Conservation (phyloP, 305 asterid species). For the Solanum chacoense region DNA sequence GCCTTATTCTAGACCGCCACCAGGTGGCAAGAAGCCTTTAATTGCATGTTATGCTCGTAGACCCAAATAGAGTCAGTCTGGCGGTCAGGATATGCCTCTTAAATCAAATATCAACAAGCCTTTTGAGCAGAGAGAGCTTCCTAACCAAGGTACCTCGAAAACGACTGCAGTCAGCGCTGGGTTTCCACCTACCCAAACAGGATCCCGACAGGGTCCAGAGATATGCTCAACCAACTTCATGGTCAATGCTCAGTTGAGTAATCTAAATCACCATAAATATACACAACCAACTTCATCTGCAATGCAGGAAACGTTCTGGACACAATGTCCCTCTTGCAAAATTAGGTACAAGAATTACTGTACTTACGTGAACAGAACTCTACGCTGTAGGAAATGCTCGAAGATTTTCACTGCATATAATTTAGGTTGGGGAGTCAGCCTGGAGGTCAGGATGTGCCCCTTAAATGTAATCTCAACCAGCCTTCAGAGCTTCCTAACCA, state of each 20-base stretch:
- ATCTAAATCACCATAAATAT: conserved; percentile 20
- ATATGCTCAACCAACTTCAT: conserved; percentile 10
- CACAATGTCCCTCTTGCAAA: conserved; percentile 55
- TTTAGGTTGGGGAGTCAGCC: conserved; percentile 15
- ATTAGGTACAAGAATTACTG: conserved; percentile 32
- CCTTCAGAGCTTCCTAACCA: conserved; percentile 19
- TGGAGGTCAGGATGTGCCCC: background rate
- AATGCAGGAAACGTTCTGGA: conserved; percentile 47
- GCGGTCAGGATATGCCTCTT: background rate
- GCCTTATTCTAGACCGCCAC: background rate
- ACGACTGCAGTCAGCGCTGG: too few species aligned
- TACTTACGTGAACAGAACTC: conserved; percentile 17
- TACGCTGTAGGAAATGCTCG: conserved; percentile 45
- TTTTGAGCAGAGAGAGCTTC: conserved; percentile 20
- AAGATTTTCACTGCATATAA: conserved; percentile 6
- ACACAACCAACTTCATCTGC: conserved; percentile 19
- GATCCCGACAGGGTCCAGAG: conserved; percentile 5
- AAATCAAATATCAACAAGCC: background rate
- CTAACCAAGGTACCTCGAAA: conserved; percentile 13
- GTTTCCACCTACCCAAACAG: conserved; percentile 7
- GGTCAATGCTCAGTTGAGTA: conserved; percentile 12
- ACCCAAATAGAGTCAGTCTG: conserved; percentile 11
- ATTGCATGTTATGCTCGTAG: background rate
- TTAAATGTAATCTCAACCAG: conserved; percentile 3
- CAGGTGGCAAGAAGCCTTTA: background rate